Percentiles rank a stretch among this genome's conserved stretches.
Conservation (phyloP, 2,329 filamentous ascomycete genomes). For the Bipolaris zeicola region DNA sequence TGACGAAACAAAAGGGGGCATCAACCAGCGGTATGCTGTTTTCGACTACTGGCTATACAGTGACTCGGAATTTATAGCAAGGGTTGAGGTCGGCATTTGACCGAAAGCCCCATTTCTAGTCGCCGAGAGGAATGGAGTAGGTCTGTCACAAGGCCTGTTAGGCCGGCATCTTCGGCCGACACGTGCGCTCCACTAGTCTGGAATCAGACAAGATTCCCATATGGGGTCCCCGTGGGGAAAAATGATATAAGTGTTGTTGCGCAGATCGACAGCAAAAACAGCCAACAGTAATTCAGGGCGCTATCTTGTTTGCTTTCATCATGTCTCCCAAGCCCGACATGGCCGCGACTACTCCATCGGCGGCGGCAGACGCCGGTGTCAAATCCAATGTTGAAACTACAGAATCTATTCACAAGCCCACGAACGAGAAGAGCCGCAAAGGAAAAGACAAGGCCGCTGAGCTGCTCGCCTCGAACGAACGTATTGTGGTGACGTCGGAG, state of each 20-base stretch:
- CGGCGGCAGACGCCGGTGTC: conserved; percentile 17
- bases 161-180: conserved; percentile 22
- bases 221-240: conserved; percentile 38
- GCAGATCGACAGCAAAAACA: conserved; percentile 13
- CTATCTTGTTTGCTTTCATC: neutral
- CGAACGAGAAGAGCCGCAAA: conserved; percentile 1
- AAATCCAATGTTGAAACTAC: conserved; percentile 34
- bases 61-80: conserved; percentile 10
- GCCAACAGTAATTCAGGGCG: neutral
- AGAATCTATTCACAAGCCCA: conserved; percentile 36
- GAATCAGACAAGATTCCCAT: conserved; percentile 15
- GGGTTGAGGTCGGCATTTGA: neutral
- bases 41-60: neutral
- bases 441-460: conserved; percentile 57
- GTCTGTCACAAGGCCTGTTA: neutral
- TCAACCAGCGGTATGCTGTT: neutral
- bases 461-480: conserved; percentile 55
- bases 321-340: conserved; percentile 26
- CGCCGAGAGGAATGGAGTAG: neutral
- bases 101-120: neutral
- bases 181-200: neutral
- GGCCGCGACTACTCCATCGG: neutral
- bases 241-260: conserved; percentile 15
- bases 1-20: conserved; percentile 29
- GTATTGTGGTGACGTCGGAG: conserved; percentile 56